phyloP scores from a whole-genome alignment of 2,329 filamentous ascomycete genomes.

The Fusarium annulatum region DNA sequence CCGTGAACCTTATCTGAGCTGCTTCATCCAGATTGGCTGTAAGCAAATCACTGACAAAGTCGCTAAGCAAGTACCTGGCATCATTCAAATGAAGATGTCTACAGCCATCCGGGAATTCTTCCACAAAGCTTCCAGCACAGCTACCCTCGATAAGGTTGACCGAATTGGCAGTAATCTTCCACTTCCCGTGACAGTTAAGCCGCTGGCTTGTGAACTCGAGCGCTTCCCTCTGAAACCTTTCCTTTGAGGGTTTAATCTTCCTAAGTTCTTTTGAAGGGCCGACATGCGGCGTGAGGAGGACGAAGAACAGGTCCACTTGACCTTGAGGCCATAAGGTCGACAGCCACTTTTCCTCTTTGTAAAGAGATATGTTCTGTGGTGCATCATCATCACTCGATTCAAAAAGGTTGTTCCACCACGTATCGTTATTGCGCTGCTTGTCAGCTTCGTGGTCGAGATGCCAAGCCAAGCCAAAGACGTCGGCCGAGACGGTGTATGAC shows the following conservation, averaged over 20 bases:
- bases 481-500: not conserved
- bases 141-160: not conserved
- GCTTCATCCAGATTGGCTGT: not conserved
- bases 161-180: not conserved
- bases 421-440: not conserved
- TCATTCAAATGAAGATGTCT: not conserved
- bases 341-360: not conserved
- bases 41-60: not conserved
- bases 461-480: not conserved
- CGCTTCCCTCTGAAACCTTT: not conserved
- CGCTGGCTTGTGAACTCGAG: not conserved
- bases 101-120: rapidly evolving
- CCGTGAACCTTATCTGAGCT: not conserved
- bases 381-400: not conserved
- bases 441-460: not conserved
- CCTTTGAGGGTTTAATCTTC: not conserved
- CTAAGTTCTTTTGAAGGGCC: not conserved
- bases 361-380: not conserved
- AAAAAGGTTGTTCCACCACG: not conserved
- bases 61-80: not conserved
- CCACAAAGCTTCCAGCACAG: rapidly evolving
- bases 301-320: not conserved
- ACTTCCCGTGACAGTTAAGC: not conserved
- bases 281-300: not conserved
- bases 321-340: not conserved